Conservation (phyloP, 768 basidiomycete genomes). For the Pluteus cervinus region DNA sequence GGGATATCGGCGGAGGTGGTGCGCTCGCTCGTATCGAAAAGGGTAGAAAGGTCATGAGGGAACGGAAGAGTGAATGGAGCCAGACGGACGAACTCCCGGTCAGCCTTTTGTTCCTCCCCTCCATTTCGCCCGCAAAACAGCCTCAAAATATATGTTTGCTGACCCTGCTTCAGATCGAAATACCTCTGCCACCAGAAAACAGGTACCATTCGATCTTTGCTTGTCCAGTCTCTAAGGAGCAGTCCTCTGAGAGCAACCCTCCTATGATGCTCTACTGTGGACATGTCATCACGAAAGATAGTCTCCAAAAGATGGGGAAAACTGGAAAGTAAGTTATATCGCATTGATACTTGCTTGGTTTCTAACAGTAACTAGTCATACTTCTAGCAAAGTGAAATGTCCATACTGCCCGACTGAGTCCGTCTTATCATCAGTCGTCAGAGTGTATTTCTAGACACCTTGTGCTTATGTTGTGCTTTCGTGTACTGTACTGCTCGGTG, state of each 20-base stretch:
- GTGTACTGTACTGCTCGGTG: too few relatives aligned
- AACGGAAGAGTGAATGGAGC: conserved; percentile 90
- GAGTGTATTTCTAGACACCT: conserved; percentile 67
- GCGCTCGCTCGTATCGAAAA: conserved; percentile 92
- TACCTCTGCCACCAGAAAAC: conserved; percentile 79
- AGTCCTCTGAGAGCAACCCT: conserved; percentile 87
- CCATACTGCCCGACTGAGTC: conserved; percentile 94
- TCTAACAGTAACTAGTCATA: conserved; percentile 4
- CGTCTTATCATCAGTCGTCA: conserved; percentile 43
- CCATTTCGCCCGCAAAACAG: conserved; percentile 2
- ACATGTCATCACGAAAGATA: conserved; percentile 92
- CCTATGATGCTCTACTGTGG: conserved; percentile 98
- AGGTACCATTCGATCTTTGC: conserved; percentile 97
- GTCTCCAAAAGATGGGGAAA: conserved; percentile 84
- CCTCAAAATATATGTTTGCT: too few relatives aligned
- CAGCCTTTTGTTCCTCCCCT: conserved; percentile 11
- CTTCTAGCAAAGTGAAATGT: conserved; percentile 81
- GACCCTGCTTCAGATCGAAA: conserved; percentile 73
- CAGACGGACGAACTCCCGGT: conserved; percentile 88
- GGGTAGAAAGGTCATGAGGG: conserved; percentile 88
- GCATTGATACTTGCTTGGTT: conserved; percentile 5
- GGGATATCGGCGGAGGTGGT: conserved; percentile 89
- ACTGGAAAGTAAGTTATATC: conserved; percentile 49
- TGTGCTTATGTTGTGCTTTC: too few relatives aligned
- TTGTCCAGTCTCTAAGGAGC: conserved; percentile 97